phyloP scores from a whole-genome alignment of 306 rosid genomes.

The Quercus aquifolioides region DNA sequence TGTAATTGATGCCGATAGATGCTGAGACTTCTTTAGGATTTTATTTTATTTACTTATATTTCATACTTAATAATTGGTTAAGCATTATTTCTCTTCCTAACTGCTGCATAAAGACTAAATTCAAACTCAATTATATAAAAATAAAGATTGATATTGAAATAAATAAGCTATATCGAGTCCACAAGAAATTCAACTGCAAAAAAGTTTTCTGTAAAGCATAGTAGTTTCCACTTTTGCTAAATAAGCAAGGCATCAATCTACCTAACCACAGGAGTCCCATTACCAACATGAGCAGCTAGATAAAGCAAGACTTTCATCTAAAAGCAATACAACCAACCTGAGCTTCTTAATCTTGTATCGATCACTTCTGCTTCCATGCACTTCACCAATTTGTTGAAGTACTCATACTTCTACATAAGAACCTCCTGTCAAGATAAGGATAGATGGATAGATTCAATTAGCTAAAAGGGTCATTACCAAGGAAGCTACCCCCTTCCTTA shows the following conservation, averaged over 20 bases:
- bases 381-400: background rate
- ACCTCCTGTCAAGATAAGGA: slow-evolving; percentile 16
- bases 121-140: no score
- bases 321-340: background rate
- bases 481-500: background rate
- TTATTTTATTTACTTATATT: no score
- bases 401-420: background rate
- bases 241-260: background rate
- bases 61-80: no score
- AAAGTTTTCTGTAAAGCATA: background rate
- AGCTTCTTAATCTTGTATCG: background rate
- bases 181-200: background rate
- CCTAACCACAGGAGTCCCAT: background rate
- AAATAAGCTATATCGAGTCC: background rate
- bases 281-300: background rate
- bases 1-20: no score
- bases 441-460: slow-evolving; percentile 5
- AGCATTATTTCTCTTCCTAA: no score
- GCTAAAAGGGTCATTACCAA: slow-evolving; percentile 1
- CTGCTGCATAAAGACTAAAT: no score
- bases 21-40: no score
- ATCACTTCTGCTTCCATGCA: slow-evolving; percentile 1
- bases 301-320: background rate
- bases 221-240: background rate
- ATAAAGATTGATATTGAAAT: no score